Base-by-base conservation (phyloP, 768 basidiomycete species). In the Mycena sanguinolenta region DNA sequence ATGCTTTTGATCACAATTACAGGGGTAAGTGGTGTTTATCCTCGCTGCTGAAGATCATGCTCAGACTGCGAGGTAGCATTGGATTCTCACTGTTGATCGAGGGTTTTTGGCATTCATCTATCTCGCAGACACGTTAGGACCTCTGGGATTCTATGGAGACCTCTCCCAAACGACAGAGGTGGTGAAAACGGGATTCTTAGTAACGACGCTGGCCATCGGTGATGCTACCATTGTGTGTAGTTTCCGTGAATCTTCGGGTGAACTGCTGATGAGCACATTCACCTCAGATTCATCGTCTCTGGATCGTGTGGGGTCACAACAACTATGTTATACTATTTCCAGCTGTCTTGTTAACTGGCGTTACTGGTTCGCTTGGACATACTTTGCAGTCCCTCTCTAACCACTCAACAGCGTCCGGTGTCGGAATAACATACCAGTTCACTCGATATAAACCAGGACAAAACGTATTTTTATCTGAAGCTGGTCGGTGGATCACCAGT, bases 241-340 rank as follows among this genome's bases (percentile, higher is more conserved):
- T 23, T 9, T 50, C 49, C 10, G 21, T 17, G 13, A 50, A 4
- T 25, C n/a, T 34, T 10, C 10, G n/a, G n/a, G n/a, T 17, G 17
- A 9, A 4, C 9, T 13, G 25, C 49, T 34, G 14, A 12, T 50
- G n/a, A n/a, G n/a, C n/a, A n/a, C n/a, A n/a, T 50, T 25, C 10
- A n/a, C 21, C 34, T 59, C 83, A 79, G 84, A 84, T 72, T 75
- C 86, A 30, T 83, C 85, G 86, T 77, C 78, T 39, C 72, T 87
- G 17, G 39, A 42, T 70, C n/a, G 44, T 75, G 5, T 70, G 68
- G 64, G 42, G 39, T 25, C 30, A 54, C 28, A 74, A 65, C 6
- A 27, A 23, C 9, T 46, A 19, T 8, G 36, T 74, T 42, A 42
- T 66, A 8, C 50, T 74, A 12, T 65, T 74, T 28, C 75, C 75